Conservation (phyloP, 192 early-diverging fungal genomes). For the Helicostylum pulchrum region DNA sequence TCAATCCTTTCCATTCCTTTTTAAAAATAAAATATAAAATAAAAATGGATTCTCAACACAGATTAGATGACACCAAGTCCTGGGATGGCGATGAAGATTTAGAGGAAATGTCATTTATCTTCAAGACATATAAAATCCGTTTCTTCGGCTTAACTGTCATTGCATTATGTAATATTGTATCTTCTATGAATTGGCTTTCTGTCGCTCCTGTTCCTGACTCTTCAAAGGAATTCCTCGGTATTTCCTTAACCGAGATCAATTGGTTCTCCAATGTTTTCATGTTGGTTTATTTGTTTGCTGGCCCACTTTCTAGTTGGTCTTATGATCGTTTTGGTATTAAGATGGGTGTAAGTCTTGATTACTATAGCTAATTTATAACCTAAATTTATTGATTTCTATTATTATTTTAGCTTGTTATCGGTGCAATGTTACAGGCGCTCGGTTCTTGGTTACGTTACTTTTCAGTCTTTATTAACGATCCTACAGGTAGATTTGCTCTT, state of each 20-base stretch:
- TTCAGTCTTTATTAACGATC: conserved; percentile 36
- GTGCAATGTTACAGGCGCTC: conserved; percentile 39
- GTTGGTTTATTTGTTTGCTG: conserved; percentile 42
- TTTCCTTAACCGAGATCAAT: conserved; percentile 34
- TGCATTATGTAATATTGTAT: conserved; percentile 41
- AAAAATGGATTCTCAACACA: conserved; percentile 1
- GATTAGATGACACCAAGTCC: neutral
- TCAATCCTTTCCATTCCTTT: conserved; percentile 12
- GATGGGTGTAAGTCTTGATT: conserved; percentile 25
- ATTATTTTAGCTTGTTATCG: conserved; percentile 33
- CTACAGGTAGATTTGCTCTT: conserved; percentile 37
- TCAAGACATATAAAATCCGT: conserved; percentile 40
- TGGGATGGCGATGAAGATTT: neutral
- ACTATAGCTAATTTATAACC: neutral
- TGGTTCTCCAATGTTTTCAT: conserved; percentile 44
- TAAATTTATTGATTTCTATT: neutral
- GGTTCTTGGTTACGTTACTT: conserved; percentile 49
- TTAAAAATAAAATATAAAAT: neutral
- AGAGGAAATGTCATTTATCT: conserved; percentile 8
- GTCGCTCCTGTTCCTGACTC: conserved; percentile 42
- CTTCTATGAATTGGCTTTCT: conserved; percentile 44
- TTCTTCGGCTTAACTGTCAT: conserved; percentile 47
- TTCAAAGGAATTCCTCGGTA: conserved; percentile 32
- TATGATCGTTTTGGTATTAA: conserved; percentile 44
- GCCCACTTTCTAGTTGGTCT: conserved; percentile 41